These are phyloP conservation scores for Coemansia reversa DNA, from an alignment of 192 early-diverging fungal genomes.

Conservation along the genomic window DNA sequence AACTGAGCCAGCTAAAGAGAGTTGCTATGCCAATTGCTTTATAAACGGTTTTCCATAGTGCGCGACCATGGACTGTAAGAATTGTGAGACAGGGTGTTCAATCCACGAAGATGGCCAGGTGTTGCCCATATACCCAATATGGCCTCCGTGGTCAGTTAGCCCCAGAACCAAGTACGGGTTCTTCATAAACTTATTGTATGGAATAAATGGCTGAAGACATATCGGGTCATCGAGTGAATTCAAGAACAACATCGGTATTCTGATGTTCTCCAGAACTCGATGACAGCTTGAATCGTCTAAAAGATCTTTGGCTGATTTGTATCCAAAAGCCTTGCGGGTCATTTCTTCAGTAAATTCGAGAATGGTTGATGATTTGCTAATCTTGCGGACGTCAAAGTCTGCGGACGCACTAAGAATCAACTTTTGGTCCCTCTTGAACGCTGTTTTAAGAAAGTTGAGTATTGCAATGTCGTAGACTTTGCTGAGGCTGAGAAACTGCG, in stretches of 20 bases:
- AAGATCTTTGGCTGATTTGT: constrained; percentile 80
- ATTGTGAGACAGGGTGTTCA: constrained; percentile 48
- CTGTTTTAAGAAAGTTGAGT: constrained; percentile 55
- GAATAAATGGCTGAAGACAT: constrained; percentile 63
- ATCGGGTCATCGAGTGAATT: constrained; percentile 91
- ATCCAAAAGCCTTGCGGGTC: constrained; percentile 75
- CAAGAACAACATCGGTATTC: constrained; percentile 80
- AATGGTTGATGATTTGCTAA: constrained; percentile 61
- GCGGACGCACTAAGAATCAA: constrained; percentile 45
- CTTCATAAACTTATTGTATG: constrained; percentile 65
- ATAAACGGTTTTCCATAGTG: constrained; percentile 9
- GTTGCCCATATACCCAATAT: constrained; percentile 72
- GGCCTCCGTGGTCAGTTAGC: constrained; percentile 79
- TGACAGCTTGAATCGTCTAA: constrained; percentile 66
- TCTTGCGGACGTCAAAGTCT: constrained; percentile 51
- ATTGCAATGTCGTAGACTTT: constrained; percentile 59
- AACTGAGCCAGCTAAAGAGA: not conserved
- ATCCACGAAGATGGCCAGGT: constrained; percentile 50
- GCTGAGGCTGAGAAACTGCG: constrained; percentile 55
- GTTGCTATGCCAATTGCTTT: not conserved
- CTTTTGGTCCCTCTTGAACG: constrained; percentile 46
- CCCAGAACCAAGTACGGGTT: constrained; percentile 84
- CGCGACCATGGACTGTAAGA: constrained; percentile 41
- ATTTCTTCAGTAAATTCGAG: constrained; percentile 82
- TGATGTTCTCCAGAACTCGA: constrained; percentile 61